These are phyloP conservation scores for Mycogone perniciosa DNA, from an alignment of 2,329 filamentous ascomycete genomes.

Conservation along the genomic window DNA sequence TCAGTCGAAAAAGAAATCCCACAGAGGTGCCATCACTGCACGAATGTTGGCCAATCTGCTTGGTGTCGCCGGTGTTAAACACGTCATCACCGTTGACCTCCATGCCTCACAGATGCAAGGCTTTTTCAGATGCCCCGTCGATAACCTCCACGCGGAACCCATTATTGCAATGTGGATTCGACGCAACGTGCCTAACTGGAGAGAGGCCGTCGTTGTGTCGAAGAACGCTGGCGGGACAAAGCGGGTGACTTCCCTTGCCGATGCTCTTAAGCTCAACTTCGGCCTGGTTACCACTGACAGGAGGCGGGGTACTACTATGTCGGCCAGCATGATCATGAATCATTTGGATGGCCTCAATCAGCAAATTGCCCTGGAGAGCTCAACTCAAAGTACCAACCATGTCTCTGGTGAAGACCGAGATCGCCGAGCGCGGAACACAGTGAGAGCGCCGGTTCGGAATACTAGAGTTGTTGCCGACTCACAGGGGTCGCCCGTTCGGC, in stretches of 20 bases:
- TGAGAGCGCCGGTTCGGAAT: slow-evolving; percentile 18
- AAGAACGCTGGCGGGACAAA: slow-evolving; percentile 98
- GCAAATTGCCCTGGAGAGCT: slow-evolving; percentile 35
- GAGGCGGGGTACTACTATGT: slow-evolving; percentile 63
- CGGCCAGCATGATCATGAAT: slow-evolving; percentile 69
- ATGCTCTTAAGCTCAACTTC: slow-evolving; percentile 95
- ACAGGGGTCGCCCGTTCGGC: slow-evolving; percentile 37
- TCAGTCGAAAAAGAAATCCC: slow-evolving; percentile 98
- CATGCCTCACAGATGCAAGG: slow-evolving; percentile 99
- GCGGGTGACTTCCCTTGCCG: slow-evolving; percentile 89
- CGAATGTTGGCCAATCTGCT: slow-evolving; percentile 96
- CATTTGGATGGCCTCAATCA: slow-evolving; percentile 57
- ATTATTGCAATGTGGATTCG: slow-evolving; percentile 94
- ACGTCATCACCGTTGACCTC: slow-evolving; percentile 94
- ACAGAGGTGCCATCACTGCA: slow-evolving; percentile 91
- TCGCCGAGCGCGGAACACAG: slow-evolving; percentile 6
- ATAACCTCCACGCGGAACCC: slow-evolving; percentile 94
- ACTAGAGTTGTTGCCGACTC: slow-evolving; percentile 35
- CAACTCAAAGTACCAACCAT: slow-evolving; percentile 16
- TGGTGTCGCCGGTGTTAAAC: slow-evolving; percentile 87
- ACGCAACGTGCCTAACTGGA: slow-evolving; percentile 80
- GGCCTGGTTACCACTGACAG: slow-evolving; percentile 88
- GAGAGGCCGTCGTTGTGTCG: slow-evolving; percentile 88
- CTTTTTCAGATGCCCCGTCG: slow-evolving; percentile 95
- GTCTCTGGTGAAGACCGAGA: slow-evolving; percentile 18